Evolutionary conservation across 2,329 filamentous ascomycete genomes (phyloP).

Genomic region (Fusarium sp.): DNA sequence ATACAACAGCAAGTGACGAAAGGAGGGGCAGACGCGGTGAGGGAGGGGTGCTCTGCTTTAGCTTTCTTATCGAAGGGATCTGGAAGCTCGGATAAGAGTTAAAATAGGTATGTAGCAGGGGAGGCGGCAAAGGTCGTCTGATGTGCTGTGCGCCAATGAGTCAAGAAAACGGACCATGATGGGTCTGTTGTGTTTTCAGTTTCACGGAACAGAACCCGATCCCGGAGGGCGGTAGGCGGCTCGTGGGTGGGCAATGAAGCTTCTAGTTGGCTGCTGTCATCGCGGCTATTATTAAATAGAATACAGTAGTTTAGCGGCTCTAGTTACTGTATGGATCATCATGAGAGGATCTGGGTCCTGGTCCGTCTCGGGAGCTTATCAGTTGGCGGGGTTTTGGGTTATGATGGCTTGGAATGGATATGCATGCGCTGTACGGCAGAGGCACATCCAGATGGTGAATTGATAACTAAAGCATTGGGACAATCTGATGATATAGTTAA

Average conservation of each 20-base stretch:
- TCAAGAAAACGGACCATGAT: constrained; percentile 15
- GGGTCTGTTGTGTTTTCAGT: not conserved
- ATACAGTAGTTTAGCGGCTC: constrained; percentile 25
- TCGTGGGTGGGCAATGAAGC: constrained; percentile 17
- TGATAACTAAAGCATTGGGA: too few relatives aligned
- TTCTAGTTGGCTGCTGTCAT: constrained; percentile 27
- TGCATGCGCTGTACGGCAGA: not conserved
- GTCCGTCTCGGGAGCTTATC: constrained; percentile 39
- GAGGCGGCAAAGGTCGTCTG: constrained; percentile 23
- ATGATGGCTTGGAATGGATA: not conserved
- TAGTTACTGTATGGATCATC: constrained; percentile 27
- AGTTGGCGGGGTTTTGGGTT: constrained; percentile 11
- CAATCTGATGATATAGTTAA: too few relatives aligned
- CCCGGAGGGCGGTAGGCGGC: constrained; percentile 39
- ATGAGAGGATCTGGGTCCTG: constrained; percentile 8
- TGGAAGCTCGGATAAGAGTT: constrained; percentile 38
- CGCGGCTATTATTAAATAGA: constrained; percentile 38
- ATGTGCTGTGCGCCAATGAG: constrained; percentile 20
- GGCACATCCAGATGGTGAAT: not conserved
- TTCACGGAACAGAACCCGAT: constrained; percentile 31
- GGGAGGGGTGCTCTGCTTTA: constrained; percentile 16
- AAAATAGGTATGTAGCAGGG: not conserved
- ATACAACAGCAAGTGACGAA: constrained; percentile 6
- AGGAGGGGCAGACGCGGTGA: constrained; percentile 10
- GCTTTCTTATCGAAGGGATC: constrained; percentile 32